Evolutionary conservation across 2,329 filamentous ascomycete species (phyloP), one percentile per base, ranked within the genome.

Genomic region (Ceratocystiopsis minuta): DNA sequence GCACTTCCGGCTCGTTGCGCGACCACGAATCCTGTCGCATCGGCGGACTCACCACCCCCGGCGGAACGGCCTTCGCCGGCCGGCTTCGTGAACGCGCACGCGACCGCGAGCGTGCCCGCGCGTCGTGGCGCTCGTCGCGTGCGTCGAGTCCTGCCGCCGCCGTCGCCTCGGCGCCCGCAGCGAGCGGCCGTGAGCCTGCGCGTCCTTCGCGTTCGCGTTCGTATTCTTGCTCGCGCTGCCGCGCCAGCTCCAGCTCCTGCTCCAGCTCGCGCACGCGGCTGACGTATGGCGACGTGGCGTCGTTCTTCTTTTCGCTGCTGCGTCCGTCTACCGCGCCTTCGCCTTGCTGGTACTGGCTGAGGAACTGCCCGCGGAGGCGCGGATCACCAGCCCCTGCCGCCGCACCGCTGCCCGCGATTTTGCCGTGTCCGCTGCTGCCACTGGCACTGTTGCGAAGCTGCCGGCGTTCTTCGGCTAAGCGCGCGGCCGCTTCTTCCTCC

Each of bases 281-380:
- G 47, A 67, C 73, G 56, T 88, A 69, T 42, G 66, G 63, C 14
- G 42, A 38, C 11, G 42, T 38, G 16, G 39, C 6, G 3, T 14
- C 10, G 16, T 57, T 58, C 24, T 6, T 10, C 24, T 10, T 54
- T 54, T 45, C 60, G 55, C 51, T 52, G 51, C 54, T 55, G 43
- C 50, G 42, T 58, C 18, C 16, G 20, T 16, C 31, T 59, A 55
- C 51, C 52, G 51, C 53, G 55, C 43, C 50, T 42, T 58, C 46
- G 50, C 84, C 78, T 16, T 78, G 75, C 56, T 84, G 80, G 55
- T 94, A 93, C 55, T 94, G 81, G 54, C 82, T 88, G 40, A 93
- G 68, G 51, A 79, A 87, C 54, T 94, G 86, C 3, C 86, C 86
- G 46, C 78, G 79, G 17, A 94, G 65, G 47, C 78, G 73, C 34